Base-by-base conservation (phyloP, 306 rosid species). In the Vigna trinervia region DNA sequence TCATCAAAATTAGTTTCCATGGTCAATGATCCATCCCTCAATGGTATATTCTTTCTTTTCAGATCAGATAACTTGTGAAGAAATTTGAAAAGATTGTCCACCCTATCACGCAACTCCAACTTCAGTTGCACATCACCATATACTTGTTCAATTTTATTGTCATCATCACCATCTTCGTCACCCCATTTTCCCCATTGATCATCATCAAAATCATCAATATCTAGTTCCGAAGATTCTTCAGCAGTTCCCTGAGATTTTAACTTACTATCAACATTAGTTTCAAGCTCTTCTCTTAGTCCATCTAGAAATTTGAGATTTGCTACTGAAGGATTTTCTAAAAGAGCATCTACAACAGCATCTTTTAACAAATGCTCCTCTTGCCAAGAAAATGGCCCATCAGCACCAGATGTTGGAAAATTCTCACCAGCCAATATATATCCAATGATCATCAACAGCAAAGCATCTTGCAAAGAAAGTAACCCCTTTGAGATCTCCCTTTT, bases 131-230 rank as follows among this genome's bases (percentile, higher is more conserved):
- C 78, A 78, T 89, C 87, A 71, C 75, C 86, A 70, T 88, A 92
- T 8, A 17, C 90, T 74, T 88, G 86, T 75, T 88, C 92, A 74
- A 64, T 82, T 79, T 80, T 89, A 71, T 63, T 84, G 43, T 41
- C 71, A 39, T 77, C 84, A 20, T 84, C 93, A 52, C 75, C 88
- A 61, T 94, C 98, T 83, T 94, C 98, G 45, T 94, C 96, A 1
- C 97, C 97, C 98, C 97, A 94, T 79, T 83, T 84, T 5, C 93
- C 96, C 98, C 98, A 94, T 32, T 88, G 92, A 68, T 94, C 98
- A 52, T 90, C 96, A 4, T 94, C 98, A 76, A 90, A 87, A 73
- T 90, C 96, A 77, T 90, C 95, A 56, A 88, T 87, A 5, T 90
- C 81, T 71, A 80, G 58, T 68, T 85, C 56, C 36, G 86, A 69